phyloP scores from a whole-genome alignment of 805 yeast species.

The Teunomyces barrocoloradensis region DNA sequence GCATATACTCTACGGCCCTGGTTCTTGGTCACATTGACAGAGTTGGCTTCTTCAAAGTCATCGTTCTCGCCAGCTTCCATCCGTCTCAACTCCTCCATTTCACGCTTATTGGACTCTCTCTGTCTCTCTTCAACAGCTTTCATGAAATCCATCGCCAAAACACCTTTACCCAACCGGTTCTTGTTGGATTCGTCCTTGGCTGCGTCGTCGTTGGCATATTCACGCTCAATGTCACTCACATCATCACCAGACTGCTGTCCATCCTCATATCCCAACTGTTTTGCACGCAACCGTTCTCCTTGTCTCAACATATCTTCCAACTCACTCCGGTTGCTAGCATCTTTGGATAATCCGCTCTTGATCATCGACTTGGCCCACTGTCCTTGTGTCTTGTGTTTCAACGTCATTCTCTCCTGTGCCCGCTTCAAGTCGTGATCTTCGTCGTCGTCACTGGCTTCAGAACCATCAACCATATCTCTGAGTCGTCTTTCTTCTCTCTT shows the following conservation, averaged over 20 bases:
- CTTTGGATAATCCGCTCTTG: slow-evolving; percentile 86
- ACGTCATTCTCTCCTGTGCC: slow-evolving; percentile 89
- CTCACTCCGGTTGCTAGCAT: slow-evolving; percentile 77
- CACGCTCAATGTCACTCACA: slow-evolving; percentile 43
- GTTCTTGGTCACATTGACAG: slow-evolving; percentile 54
- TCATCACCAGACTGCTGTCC: slow-evolving; percentile 56
- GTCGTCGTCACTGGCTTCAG: slow-evolving; percentile 46
- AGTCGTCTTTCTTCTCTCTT: slow-evolving; percentile 79
- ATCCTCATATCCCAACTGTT: slow-evolving; percentile 65
- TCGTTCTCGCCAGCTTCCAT: slow-evolving; percentile 46
- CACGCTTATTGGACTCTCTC: slow-evolving; percentile 54
- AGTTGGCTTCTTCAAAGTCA: slow-evolving; percentile 31
- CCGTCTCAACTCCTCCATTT: slow-evolving; percentile 49
- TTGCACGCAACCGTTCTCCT: slow-evolving; percentile 72
- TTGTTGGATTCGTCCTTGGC: slow-evolving; percentile 34
- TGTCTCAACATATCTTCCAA: slow-evolving; percentile 92
- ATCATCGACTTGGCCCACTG: slow-evolving; percentile 91
- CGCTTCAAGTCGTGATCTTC: slow-evolving; percentile 72
- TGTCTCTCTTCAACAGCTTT: slow-evolving; percentile 77
- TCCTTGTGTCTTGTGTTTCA: slow-evolving; percentile 84
- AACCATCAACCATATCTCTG: slow-evolving; percentile 63
- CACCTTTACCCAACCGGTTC: slow-evolving; percentile 72
- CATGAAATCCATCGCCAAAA: slow-evolving; percentile 95
- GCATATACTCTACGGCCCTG: slow-evolving; percentile 81
- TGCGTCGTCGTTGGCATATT: slow-evolving; percentile 33